Evolutionary conservation across 2,329 filamentous ascomycete species (phyloP).

Genomic region (Canariomyces notabilis): DNA sequence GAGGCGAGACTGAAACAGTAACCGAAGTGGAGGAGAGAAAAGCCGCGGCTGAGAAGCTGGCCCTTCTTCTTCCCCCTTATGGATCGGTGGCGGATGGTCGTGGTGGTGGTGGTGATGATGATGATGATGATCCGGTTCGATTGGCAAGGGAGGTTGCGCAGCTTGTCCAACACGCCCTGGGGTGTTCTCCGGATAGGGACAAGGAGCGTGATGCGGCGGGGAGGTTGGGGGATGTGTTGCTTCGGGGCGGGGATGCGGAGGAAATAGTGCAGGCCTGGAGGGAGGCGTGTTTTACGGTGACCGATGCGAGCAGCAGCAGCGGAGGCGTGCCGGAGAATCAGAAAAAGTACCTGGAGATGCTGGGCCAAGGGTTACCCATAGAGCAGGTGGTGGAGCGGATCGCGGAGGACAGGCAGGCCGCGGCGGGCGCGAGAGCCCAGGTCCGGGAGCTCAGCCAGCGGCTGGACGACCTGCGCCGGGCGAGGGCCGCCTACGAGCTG

Average conservation of each 20-base stretch:
- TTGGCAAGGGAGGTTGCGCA: slow-evolving; percentile 16
- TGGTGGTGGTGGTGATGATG: neutral
- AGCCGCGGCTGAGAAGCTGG: too few relatives aligned
- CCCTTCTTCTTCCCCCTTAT: too few relatives aligned
- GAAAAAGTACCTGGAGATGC: slow-evolving; percentile 25
- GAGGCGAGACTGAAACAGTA: too few relatives aligned
- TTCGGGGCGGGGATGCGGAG: too few relatives aligned
- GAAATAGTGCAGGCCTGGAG: too few relatives aligned
- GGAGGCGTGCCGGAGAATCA: slow-evolving; percentile 17
- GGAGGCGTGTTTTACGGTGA: slow-evolving; percentile 24
- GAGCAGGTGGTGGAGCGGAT: slow-evolving; percentile 26
- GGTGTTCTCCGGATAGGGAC: slow-evolving; percentile 2
- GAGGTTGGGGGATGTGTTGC: slow-evolving; percentile 20
- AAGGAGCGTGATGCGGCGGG: slow-evolving; percentile 10
- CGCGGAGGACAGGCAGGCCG: slow-evolving; percentile 23
- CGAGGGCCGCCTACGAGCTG: slow-evolving; percentile 24
- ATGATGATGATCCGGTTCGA: slow-evolving; percentile 4
- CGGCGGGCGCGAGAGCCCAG: slow-evolving; percentile 21
- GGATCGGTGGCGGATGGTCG: neutral
- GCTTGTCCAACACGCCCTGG: slow-evolving; percentile 18
- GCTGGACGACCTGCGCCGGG: slow-evolving; percentile 26
- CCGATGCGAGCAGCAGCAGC: too few relatives aligned
- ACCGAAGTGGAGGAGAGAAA: too few relatives aligned
- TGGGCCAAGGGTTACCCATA: slow-evolving; percentile 22
- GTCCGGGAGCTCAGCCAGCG: slow-evolving; percentile 28